These are phyloP conservation scores for Arachnopeziza araneosa DNA, from an alignment of 2,329 filamentous ascomycete species.

Conservation along the genomic window DNA sequence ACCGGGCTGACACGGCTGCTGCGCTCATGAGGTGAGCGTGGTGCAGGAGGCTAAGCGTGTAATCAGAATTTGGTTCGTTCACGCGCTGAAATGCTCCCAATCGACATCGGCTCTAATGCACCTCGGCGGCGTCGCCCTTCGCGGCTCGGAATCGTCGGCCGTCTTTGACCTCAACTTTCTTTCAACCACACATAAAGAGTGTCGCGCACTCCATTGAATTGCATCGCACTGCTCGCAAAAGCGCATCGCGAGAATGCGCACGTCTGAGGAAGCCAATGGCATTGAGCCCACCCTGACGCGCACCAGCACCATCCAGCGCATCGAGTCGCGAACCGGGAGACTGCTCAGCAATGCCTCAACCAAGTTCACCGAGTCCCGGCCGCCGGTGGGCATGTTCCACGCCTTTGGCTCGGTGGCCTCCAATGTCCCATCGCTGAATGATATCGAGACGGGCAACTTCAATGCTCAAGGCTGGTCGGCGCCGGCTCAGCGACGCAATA, in stretches of 20 bases:
- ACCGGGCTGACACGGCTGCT: background rate
- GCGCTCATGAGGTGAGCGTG: background rate
- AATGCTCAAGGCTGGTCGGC: conserved; percentile 17
- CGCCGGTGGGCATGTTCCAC: conserved; percentile 21
- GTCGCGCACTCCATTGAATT: background rate
- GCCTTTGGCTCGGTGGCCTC: conserved; percentile 18
- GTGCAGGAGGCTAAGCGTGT: background rate
- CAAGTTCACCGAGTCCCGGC: conserved; percentile 14
- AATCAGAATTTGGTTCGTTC: background rate
- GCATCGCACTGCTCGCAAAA: background rate
- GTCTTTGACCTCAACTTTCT: background rate
- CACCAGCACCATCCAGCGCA: conserved; percentile 5
- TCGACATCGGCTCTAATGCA: background rate
- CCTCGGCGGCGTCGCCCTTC: background rate
- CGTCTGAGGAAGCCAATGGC: background rate
- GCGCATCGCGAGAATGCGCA: background rate
- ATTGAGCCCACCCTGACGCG: background rate
- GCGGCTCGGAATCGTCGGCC: background rate
- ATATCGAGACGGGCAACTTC: conserved; percentile 20
- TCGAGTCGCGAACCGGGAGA: background rate
- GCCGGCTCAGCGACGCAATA: conserved; percentile 19
- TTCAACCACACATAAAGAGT: background rate
- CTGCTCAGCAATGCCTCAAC: conserved; percentile 3
- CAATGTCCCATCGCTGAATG: conserved; percentile 16
- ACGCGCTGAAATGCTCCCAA: background rate